Evolutionary conservation across 2,329 filamentous ascomycete genomes (phyloP).

Genomic region (Colletotrichum sp.): DNA sequence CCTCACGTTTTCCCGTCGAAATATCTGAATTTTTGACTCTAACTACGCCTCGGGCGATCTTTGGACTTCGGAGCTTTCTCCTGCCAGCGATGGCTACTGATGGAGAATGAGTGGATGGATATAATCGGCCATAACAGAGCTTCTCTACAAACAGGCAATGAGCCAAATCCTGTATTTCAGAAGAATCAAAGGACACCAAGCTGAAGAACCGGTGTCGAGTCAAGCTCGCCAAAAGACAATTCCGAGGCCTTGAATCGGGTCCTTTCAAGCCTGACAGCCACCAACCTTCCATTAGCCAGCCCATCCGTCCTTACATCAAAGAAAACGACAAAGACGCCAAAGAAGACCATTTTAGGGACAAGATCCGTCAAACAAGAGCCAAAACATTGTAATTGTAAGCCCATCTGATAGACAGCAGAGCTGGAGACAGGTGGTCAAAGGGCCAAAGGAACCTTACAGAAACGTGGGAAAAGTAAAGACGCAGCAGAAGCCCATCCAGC

Average conservation of each 20-base stretch:
- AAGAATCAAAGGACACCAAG: background rate
- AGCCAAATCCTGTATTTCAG: background rate
- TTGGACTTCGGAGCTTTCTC: background rate
- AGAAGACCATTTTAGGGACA: background rate
- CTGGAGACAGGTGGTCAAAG: background rate
- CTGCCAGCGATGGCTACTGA: background rate
- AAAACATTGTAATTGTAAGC: background rate
- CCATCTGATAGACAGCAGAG: background rate
- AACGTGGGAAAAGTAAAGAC: background rate
- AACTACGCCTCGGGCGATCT: background rate
- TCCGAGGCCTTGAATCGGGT: background rate
- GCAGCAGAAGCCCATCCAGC: background rate
- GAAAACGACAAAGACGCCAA: background rate
- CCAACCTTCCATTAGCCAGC: background rate
- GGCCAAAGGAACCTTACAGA: background rate
- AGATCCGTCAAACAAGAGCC: background rate
- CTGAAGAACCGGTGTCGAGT: background rate
- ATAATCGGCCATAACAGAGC: background rate
- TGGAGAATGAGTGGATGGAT: background rate
- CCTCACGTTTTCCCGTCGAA: background rate
- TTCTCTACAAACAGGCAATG: background rate
- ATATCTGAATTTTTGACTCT: background rate
- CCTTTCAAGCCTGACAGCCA: background rate
- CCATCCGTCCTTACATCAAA: background rate
- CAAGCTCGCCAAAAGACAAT: background rate